These are phyloP conservation scores for Cutaneotrichosporon sp. DNA, from an alignment of 1,284 basidiomycete species.

Conservation along the genomic window DNA sequence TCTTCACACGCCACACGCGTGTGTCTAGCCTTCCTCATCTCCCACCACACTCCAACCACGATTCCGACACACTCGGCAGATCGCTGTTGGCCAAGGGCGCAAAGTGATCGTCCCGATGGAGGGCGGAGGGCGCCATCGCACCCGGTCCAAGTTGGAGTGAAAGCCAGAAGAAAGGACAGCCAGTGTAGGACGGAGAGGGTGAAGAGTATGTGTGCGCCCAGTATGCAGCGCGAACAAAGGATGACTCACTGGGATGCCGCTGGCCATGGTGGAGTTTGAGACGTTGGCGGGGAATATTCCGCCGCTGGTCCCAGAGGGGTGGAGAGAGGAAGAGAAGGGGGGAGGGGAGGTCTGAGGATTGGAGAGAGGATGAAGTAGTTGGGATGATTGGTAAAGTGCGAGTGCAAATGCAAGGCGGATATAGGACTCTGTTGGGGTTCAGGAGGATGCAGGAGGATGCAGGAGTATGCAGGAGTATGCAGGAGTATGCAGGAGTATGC, in stretches of 20 bases:
- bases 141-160: no score
- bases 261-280: conserved; percentile 21
- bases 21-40: not conserved
- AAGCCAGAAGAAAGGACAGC: no score
- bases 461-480: no score
- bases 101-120: not conserved
- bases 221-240: no score
- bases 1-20: not conserved
- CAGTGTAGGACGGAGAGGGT: no score
- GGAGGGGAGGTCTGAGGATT: not conserved
- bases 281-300: not conserved
- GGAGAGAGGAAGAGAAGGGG: not conserved
- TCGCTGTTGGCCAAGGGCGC: not conserved
- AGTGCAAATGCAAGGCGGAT: no score
- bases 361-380: not conserved
- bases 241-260: conserved; percentile 29
- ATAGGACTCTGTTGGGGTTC: no score
- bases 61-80: not conserved
- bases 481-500: no score
- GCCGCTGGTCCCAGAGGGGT: not conserved
- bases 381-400: not conserved
- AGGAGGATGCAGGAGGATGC: no score
- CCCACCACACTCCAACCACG: no score
- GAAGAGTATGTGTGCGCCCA: no score
- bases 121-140: not conserved